These are phyloP conservation scores for Cymbopogon flexuosus DNA, from an alignment of 202 grass and related monocot genomes.

Conservation along the genomic window DNA sequence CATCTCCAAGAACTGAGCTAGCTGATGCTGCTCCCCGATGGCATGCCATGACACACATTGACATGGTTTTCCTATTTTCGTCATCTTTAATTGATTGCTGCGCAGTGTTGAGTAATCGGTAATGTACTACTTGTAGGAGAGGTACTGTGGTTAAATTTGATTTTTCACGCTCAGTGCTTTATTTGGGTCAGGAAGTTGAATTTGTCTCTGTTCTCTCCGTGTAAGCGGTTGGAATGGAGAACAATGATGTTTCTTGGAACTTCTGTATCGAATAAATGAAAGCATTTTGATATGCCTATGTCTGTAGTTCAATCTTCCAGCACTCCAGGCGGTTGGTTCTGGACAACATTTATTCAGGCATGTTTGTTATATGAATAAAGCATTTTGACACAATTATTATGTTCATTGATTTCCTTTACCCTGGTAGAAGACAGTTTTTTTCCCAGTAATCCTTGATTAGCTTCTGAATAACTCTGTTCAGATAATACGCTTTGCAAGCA, in stretches of 20 bases:
- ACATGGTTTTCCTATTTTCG: not conserved
- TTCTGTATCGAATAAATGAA: constrained; percentile 20
- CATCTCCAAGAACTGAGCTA: constrained; percentile 46
- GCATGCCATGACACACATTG: not conserved
- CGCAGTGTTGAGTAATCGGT: not conserved
- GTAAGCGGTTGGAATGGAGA: constrained; percentile 18
- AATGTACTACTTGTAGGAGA: constrained; percentile 1
- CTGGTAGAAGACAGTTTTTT: not conserved
- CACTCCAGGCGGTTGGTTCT: not conserved
- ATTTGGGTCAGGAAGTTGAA: constrained; percentile 16
- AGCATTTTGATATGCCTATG: not conserved
- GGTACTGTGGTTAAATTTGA: constrained; percentile 5
- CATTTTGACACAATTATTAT: not conserved
- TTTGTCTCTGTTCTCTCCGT: not conserved
- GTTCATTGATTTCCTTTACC: not conserved
- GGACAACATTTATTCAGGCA: not conserved
- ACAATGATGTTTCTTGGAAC: not conserved
- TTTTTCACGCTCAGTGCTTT: constrained; percentile 3
- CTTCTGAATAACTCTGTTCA: not conserved
- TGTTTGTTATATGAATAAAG: not conserved
- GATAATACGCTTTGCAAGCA: not conserved
- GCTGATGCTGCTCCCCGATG: not conserved
- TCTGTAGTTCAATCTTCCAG: not conserved
- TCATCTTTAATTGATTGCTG: not conserved
- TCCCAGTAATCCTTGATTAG: not conserved